These are phyloP conservation scores for Marasmius oreades DNA, from an alignment of 1,284 basidiomycete genomes.

Conservation along the genomic window DNA sequence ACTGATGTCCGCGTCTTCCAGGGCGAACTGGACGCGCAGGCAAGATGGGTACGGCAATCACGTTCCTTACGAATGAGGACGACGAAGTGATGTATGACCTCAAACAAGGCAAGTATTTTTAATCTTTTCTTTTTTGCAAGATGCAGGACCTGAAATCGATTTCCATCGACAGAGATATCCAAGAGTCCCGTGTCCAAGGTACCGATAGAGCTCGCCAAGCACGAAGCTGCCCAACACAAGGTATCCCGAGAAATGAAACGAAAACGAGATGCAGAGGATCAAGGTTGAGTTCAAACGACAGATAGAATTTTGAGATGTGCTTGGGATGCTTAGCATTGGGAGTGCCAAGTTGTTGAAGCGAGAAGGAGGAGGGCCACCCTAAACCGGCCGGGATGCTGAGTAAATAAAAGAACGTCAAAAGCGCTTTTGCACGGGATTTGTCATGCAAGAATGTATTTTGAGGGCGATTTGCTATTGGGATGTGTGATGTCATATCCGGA, in stretches of 20 bases:
- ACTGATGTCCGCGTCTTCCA: slow-evolving; percentile 26
- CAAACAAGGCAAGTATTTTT: slow-evolving; percentile 64
- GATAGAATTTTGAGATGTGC: background rate
- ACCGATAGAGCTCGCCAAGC: slow-evolving; percentile 80
- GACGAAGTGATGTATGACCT: slow-evolving; percentile 97
- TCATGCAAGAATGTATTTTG: no score
- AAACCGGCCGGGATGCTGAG: no score
- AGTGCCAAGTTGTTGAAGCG: background rate
- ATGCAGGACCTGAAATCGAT: background rate
- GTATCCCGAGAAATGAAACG: slow-evolving; percentile 91
- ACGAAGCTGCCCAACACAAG: slow-evolving; percentile 86
- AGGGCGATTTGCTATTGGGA: no score
- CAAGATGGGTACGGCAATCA: slow-evolving; percentile 89
- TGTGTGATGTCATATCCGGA: no score
- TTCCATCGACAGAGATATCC: slow-evolving; percentile 64
- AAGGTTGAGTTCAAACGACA: slow-evolving; percentile 35
- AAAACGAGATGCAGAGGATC: slow-evolving; percentile 77
- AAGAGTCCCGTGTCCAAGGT: slow-evolving; percentile 93
- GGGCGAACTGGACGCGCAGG: slow-evolving; percentile 97
- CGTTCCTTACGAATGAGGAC: slow-evolving; percentile 94
- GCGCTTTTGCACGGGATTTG: no score
- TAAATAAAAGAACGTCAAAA: no score
- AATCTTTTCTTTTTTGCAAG: background rate
- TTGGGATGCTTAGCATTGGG: background rate
- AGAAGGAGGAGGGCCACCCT: background rate